Percentiles rank a stretch among this genome's conserved stretches.
Conservation (phyloP, 164 flowering plant species). For the Magnolia sinica region DNA sequence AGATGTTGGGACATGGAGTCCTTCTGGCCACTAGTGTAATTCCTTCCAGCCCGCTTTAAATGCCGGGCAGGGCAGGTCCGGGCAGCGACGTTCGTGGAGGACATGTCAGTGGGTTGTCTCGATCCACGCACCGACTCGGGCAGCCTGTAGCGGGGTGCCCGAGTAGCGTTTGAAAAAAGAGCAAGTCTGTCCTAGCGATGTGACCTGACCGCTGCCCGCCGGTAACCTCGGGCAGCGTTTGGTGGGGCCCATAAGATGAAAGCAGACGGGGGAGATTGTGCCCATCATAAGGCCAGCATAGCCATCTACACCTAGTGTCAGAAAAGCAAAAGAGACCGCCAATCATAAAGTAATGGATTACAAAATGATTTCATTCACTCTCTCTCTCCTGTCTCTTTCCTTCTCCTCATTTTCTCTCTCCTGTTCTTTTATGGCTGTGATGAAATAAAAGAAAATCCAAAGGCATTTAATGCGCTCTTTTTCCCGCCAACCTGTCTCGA, state of each 20-base stretch:
- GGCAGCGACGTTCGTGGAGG: conserved; percentile 17
- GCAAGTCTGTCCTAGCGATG: not conserved
- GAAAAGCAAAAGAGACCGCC: conserved; percentile 9
- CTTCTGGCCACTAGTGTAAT: not conserved
- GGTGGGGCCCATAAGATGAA: not conserved
- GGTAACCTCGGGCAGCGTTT: conserved; percentile 12
- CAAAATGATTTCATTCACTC: conserved; percentile 21
- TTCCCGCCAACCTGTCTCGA: conserved; percentile 9
- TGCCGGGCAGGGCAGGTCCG: conserved; percentile 22
- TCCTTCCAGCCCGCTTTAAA: conserved; percentile 15
- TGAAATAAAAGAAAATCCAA: not conserved
- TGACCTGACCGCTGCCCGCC: conserved; percentile 12
- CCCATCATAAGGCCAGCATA: conserved; percentile 32
- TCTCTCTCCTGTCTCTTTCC: conserved; percentile 1
- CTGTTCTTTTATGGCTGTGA: not conserved
- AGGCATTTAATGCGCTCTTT: conserved; percentile 18
- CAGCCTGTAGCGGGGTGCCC: conserved; percentile 4
- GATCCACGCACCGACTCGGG: not conserved
- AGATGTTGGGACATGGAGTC: not conserved
- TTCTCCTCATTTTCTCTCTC: not conserved
- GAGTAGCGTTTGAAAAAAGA: not conserved
- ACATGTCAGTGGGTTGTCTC: conserved; percentile 19
- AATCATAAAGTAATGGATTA: conserved; percentile 37
- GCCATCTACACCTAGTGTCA: not conserved
- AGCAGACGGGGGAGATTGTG: conserved; percentile 9